These are phyloP conservation scores for Cyberlindnera lachancei DNA, from an alignment of 805 yeast species.

Conservation along the genomic window DNA sequence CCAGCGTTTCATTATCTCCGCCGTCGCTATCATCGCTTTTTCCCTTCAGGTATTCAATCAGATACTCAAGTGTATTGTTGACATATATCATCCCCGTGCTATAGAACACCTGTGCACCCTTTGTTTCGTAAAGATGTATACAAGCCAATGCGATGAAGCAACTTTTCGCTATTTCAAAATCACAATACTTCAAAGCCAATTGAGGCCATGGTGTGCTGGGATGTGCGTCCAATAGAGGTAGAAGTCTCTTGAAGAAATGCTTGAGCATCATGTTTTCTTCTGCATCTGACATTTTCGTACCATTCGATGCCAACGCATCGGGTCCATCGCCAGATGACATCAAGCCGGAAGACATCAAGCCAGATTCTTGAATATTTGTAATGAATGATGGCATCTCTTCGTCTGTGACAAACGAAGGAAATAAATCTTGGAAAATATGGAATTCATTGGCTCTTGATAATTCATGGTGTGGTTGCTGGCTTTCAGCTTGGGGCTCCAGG, in stretches of 20 bases:
- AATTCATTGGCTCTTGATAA: constrained; percentile 16
- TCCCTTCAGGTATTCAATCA: constrained; percentile 36
- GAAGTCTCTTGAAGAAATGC: constrained; percentile 46
- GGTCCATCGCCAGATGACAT: neutral
- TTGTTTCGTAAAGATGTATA: constrained; percentile 48
- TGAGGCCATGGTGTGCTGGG: constrained; percentile 59
- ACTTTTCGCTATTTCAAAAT: constrained; percentile 48
- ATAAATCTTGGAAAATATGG: constrained; percentile 20
- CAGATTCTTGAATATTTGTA: constrained; percentile 4
- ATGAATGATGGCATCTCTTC: constrained; percentile 13
- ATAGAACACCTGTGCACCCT: constrained; percentile 45
- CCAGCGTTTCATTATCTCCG: constrained; percentile 15
- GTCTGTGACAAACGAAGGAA: constrained; percentile 17
- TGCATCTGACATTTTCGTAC: constrained; percentile 25
- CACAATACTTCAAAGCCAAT: constrained; percentile 48
- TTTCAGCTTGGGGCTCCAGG: no score
- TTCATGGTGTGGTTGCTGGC: neutral
- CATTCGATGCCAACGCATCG: constrained; percentile 1
- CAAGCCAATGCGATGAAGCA: constrained; percentile 51
- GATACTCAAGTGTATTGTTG: constrained; percentile 47
- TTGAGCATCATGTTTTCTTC: constrained; percentile 49
- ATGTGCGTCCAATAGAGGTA: constrained; percentile 50
- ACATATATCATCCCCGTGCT: constrained; percentile 46
- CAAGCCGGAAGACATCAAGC: neutral
- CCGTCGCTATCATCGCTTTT: constrained; percentile 13